phyloP scores from a whole-genome alignment of 768 basidiomycete genomes.

The Collybia sordida region DNA sequence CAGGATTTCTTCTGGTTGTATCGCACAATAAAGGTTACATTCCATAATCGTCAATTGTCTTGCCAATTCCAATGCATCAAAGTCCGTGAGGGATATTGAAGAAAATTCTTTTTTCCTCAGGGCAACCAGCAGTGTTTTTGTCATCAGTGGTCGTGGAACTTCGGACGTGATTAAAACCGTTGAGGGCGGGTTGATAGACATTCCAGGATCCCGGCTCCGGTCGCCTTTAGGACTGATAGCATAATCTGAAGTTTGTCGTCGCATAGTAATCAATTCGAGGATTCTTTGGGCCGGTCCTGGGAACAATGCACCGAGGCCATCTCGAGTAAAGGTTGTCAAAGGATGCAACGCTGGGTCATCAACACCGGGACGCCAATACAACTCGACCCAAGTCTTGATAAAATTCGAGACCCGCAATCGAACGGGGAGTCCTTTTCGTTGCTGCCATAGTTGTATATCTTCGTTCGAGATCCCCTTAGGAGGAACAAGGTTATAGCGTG shows the following conservation, averaged over 20 bases:
- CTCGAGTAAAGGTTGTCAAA: constrained; percentile 60
- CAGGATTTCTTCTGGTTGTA: constrained; percentile 86
- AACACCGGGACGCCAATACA: constrained; percentile 77
- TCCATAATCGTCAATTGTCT: constrained; percentile 96
- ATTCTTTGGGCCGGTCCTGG: constrained; percentile 73
- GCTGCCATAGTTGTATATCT: constrained; percentile 75
- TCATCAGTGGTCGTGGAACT: constrained; percentile 86
- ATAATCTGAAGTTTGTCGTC: constrained; percentile 46
- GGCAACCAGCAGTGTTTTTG: constrained; percentile 67
- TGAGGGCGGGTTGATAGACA: constrained; percentile 66
- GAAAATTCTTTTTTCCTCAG: constrained; percentile 67
- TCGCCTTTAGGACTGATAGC: constrained; percentile 59
- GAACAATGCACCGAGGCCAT: constrained; percentile 61
- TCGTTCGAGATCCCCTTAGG: constrained; percentile 56
- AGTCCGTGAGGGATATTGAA: constrained; percentile 77
- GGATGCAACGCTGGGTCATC: constrained; percentile 66
- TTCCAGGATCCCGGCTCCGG: constrained; percentile 71
- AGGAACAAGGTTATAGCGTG: constrained; percentile 80
- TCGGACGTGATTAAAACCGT: constrained; percentile 49
- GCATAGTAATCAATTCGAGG: constrained; percentile 60
- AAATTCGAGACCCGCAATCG: constrained; percentile 90
- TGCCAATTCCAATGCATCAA: constrained; percentile 89
- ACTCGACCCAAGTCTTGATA: constrained; percentile 92
- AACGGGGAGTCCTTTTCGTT: constrained; percentile 85
- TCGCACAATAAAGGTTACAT: constrained; percentile 80